Evolutionary conservation across 179 eudicot genomes (phyloP).

Genomic region (Vitellaria paradoxa): DNA sequence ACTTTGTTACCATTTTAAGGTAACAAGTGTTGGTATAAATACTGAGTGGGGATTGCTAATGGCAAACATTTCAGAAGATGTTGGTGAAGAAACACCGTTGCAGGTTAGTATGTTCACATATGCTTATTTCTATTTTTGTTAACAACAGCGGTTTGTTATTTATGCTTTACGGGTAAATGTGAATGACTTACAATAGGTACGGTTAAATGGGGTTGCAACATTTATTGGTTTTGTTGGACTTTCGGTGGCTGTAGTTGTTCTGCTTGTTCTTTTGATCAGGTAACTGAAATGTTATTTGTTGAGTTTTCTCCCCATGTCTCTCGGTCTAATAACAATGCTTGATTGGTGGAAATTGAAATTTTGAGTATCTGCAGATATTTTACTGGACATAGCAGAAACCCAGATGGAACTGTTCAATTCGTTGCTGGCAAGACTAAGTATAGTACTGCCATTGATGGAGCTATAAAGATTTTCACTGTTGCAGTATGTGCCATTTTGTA

Average conservation of each 20-base stretch:
- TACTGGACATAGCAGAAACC: constrained; percentile 56
- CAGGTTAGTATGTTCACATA: constrained; percentile 47
- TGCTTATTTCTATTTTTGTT: neutral
- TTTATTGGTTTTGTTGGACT: constrained; percentile 88
- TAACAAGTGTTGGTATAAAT: constrained; percentile 81
- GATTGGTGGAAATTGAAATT: neutral
- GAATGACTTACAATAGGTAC: constrained; percentile 46
- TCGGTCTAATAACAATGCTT: neutral
- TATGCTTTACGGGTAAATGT: neutral
- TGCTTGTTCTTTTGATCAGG: constrained; percentile 70
- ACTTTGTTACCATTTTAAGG: constrained; percentile 33
- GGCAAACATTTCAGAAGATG: constrained; percentile 98
- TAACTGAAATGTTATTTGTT: constrained; percentile 14
- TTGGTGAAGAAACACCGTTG: constrained; percentile 96
- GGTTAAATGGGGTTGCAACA: constrained; percentile 94
- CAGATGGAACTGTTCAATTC: constrained; percentile 44
- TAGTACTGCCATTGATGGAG: constrained; percentile 73
- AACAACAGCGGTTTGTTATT: neutral
- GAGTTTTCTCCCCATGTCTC: neutral
- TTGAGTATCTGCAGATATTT: constrained; percentile 47
- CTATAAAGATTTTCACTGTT: constrained; percentile 76
- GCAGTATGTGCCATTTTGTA: constrained; percentile 53
- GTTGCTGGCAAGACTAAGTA: constrained; percentile 52
- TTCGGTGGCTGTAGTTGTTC: constrained; percentile 68
- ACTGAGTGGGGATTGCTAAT: constrained; percentile 98